These are phyloP conservation scores for Starmerella sp. DNA, from an alignment of 805 yeast species.

Conservation along the genomic window DNA sequence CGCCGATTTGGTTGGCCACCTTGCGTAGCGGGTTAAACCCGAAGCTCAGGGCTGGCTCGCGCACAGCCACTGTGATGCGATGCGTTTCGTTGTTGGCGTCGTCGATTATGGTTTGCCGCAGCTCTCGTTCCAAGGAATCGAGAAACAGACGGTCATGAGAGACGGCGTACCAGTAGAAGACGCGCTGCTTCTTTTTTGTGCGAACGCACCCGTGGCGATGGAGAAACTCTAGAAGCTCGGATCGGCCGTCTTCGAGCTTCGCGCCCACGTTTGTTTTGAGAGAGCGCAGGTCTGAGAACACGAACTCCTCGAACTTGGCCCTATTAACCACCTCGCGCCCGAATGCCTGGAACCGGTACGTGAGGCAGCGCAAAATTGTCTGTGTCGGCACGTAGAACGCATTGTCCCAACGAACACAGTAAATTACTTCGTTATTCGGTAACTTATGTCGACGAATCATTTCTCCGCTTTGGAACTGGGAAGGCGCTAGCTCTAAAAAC, in stretches of 20 bases:
- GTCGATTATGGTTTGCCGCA: constrained; percentile 26
- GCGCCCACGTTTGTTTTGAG: constrained; percentile 77
- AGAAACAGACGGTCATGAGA: constrained; percentile 86
- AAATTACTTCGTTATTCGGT: constrained; percentile 81
- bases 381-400: constrained; percentile 88
- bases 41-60: constrained; percentile 75
- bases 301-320: constrained; percentile 93
- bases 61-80: constrained; percentile 53
- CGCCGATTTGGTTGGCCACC: constrained; percentile 30
- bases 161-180: constrained; percentile 92
- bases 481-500: constrained; percentile 88
- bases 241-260: constrained; percentile 73
- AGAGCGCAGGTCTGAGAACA: constrained; percentile 79
- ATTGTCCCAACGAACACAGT: constrained; percentile 90
- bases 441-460: constrained; percentile 74
- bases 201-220: constrained; percentile 78
- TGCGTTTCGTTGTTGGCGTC: constrained; percentile 4
- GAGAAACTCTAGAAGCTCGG: constrained; percentile 70
- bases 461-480: constrained; percentile 76
- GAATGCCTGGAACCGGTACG: constrained; percentile 77
- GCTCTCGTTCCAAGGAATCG: constrained; percentile 86
- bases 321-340: constrained; percentile 77
- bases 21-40: constrained; percentile 39
- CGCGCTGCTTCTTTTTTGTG: constrained; percentile 94
- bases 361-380: constrained; percentile 85